A percentile compares a stretch with the other conserved stretches of the same genome.
Conservation (phyloP, 306 rosid genomes). For the Sesbania bispinosa region DNA sequence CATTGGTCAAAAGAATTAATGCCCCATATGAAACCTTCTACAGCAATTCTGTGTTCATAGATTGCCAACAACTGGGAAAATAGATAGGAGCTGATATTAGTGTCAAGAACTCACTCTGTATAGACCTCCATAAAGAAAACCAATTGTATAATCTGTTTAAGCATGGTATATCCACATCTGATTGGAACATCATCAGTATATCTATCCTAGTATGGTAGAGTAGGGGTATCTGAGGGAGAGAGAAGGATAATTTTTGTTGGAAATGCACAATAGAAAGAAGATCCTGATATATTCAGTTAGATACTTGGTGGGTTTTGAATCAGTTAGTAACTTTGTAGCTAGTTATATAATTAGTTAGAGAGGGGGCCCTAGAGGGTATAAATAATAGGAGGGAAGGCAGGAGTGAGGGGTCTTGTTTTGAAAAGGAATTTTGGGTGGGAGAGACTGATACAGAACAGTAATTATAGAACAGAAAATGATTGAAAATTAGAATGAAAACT, state of each 20-base stretch:
- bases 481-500: too few relatives aligned
- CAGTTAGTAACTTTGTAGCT: too few relatives aligned
- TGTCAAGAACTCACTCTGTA: conserved; percentile 5
- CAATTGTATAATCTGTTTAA: conserved; percentile 5
- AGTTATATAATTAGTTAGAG: too few relatives aligned
- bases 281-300: not conserved
- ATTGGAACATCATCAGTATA: not conserved
- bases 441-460: too few relatives aligned
- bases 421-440: too few relatives aligned
- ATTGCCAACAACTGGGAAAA: conserved; percentile 75
- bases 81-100: conserved; percentile 18
- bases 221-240: not conserved
- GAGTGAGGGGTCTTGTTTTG: too few relatives aligned
- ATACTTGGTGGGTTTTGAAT: too few relatives aligned
- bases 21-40: conserved; percentile 91
- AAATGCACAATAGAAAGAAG: not conserved
- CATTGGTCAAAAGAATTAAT: conserved; percentile 98
- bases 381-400: too few relatives aligned
- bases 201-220: not conserved
- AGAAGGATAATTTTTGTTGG: not conserved
- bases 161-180: not conserved
- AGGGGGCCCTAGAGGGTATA: too few relatives aligned
- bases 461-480: too few relatives aligned
- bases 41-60: conserved; percentile 94
- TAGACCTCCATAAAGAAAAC: not conserved